These are phyloP conservation scores for Trypanosoma lewisi DNA, from an alignment of 208 protist genomes.

Conservation along the genomic window DNA sequence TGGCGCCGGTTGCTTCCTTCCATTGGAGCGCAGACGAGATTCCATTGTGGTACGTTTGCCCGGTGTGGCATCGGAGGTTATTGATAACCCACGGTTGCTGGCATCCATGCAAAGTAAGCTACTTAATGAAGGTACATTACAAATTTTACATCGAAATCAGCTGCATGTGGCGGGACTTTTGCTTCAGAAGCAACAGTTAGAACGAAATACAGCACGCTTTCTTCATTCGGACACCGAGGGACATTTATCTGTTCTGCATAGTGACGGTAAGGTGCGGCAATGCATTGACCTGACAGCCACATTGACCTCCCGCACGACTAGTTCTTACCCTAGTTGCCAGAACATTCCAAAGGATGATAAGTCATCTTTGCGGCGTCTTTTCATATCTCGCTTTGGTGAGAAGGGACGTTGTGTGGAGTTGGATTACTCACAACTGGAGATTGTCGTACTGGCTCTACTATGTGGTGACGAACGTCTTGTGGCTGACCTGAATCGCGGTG, in stretches of 20 bases:
- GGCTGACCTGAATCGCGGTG: slow-evolving; percentile 60
- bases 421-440: slow-evolving; percentile 91
- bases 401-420: slow-evolving; percentile 79
- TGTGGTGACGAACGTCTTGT: slow-evolving; percentile 66
- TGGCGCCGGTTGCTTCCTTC: slow-evolving; percentile 66
- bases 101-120: slow-evolving; percentile 35
- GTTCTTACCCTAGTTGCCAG: slow-evolving; percentile 83
- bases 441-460: slow-evolving; percentile 78
- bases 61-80: slow-evolving; percentile 48
- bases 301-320: slow-evolving; percentile 77
- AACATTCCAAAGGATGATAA: slow-evolving; percentile 90
- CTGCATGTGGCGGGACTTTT: slow-evolving; percentile 56
- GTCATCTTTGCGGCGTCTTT: slow-evolving; percentile 70
- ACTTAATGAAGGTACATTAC: slow-evolving; percentile 49
- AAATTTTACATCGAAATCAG: slow-evolving; percentile 41
- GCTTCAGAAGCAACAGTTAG: slow-evolving; percentile 60
- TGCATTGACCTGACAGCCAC: slow-evolving; percentile 84
- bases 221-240: slow-evolving; percentile 42
- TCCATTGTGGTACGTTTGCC: slow-evolving; percentile 49
- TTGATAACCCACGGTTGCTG: slow-evolving; percentile 36
- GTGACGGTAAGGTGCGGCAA: slow-evolving; percentile 62
- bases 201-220: slow-evolving; percentile 55
- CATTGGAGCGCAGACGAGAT: slow-evolving; percentile 35
- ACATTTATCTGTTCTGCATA: slow-evolving; percentile 53
- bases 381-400: slow-evolving; percentile 79